phyloP scores from a whole-genome alignment of 164 flowering plant species.

The Stephania cephalantha region DNA sequence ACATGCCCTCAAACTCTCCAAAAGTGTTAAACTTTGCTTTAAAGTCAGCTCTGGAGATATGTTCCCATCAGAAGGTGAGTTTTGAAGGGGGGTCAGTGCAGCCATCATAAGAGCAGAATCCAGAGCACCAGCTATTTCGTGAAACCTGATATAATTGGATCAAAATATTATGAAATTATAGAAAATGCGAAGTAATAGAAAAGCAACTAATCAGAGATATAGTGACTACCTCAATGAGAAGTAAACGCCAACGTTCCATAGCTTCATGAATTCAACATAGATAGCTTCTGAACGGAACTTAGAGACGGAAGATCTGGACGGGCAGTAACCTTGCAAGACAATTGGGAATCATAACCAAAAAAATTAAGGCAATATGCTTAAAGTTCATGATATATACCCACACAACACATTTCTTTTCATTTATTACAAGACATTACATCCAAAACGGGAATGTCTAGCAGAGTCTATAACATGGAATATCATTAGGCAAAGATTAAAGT shows the following conservation, averaged over 20 bases:
- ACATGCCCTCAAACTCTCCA: constrained; percentile 82
- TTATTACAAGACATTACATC: not conserved
- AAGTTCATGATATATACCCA: not conserved
- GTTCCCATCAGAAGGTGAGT: constrained; percentile 27
- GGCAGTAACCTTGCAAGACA: constrained; percentile 75
- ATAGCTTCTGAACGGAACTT: constrained; percentile 76
- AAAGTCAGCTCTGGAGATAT: constrained; percentile 40
- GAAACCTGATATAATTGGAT: constrained; percentile 54
- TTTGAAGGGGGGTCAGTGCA: constrained; percentile 47
- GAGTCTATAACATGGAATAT: not conserved
- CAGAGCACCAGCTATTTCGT: constrained; percentile 88
- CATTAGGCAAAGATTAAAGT: not conserved
- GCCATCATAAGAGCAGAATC: constrained; percentile 61
- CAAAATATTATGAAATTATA: constrained; percentile 8
- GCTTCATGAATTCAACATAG: constrained; percentile 82
- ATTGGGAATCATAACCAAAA: constrained; percentile 27
- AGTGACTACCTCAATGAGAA: constrained; percentile 74
- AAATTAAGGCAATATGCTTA: constrained; percentile 9
- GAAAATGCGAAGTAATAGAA: not conserved
- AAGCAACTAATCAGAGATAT: not conserved
- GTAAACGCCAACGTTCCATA: constrained; percentile 94
- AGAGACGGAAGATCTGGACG: constrained; percentile 74
- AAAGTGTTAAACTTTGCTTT: constrained; percentile 68
- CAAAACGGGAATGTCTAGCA: not conserved
- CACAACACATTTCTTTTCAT: not conserved